Evolutionary conservation across 2,329 filamentous ascomycete genomes (phyloP).

Genomic region (Ophiostoma novo-ulmi): DNA sequence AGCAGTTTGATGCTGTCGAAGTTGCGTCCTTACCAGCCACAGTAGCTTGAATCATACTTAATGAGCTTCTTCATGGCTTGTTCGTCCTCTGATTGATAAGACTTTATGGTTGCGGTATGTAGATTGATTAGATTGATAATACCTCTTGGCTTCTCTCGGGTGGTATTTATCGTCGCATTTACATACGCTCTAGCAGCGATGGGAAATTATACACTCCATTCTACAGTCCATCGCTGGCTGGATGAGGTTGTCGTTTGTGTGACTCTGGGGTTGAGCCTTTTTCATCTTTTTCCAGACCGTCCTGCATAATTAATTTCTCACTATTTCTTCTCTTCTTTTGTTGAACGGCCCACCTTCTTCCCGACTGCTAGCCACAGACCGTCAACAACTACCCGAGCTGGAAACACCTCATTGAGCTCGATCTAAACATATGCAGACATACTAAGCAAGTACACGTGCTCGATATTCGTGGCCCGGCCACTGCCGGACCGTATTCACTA

Average conservation of each 20-base stretch:
- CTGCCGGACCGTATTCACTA: not conserved
- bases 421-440: no score
- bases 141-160: not conserved
- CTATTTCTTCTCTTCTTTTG: not conserved
- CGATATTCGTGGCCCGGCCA: not conserved
- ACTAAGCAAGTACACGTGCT: not conserved
- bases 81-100: not conserved
- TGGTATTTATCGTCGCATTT: not conserved
- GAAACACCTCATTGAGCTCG: no score
- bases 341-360: not conserved
- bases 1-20: not conserved
- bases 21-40: not conserved
- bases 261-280: not conserved
- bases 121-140: constrained; percentile 1
- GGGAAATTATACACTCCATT: not conserved
- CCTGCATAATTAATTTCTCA: not conserved
- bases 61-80: not conserved
- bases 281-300: no score
- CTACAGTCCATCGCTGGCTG: not conserved
- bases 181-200: not conserved
- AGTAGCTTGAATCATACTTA: not conserved
- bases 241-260: not conserved
- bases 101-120: not conserved
- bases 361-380: no score
- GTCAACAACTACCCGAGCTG: no score